Base-by-base conservation (phyloP, 2,329 filamentous ascomycete genomes). In the Aspergillus felis region DNA sequence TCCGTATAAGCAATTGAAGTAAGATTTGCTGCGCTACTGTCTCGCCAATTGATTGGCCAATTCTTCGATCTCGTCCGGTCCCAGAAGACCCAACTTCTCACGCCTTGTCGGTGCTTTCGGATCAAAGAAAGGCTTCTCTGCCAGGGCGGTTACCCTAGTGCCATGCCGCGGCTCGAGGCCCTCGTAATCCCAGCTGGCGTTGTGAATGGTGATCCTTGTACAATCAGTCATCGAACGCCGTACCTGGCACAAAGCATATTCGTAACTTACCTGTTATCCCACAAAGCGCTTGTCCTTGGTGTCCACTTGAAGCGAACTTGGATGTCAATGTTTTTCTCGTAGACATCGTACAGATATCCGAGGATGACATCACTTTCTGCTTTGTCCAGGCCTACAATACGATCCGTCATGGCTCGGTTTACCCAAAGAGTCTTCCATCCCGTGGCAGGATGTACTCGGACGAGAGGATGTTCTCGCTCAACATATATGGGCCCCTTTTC, bases 361-460 rank as follows among this genome's bases (percentile, higher is more conserved):
- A 91, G 74, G 14, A 91, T 86, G 0, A 84, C 62, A 63, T 90
- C 87, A 57, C 86, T 89, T 72, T 91, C 88, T 0, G 79, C 84
- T 58, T 83, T 83, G 63, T 91, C 87, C 0, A 91, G 71, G 0
- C 87, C 88, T 0, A 90, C 83, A 50, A 91, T 90, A 0, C 82
- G 78, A 5, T 81, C 80, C 0, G 87, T 90, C 81, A 90, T 87
- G 1, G 84, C 78, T 3, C 87, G 81, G 68, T 91, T 91, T 0
- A 91, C 88, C 78, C 82, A 91, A 0, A 91, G 78, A 0, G 86
- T 80, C 71, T 90, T 91, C 88, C 88, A 90, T 0, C 87, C 88
- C 0, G 88, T 91, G 0, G 84, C 87, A 0, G 88, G 88, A 67
- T 91, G 87, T 0, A 88, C 84, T 3, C 88, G 81, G 1, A 91